A percentile compares a stretch with the other conserved stretches of the same genome.
Evolutionary conservation across 2,329 filamentous ascomycete species (phyloP).

Genomic region (Nigrospora sphaerica): DNA sequence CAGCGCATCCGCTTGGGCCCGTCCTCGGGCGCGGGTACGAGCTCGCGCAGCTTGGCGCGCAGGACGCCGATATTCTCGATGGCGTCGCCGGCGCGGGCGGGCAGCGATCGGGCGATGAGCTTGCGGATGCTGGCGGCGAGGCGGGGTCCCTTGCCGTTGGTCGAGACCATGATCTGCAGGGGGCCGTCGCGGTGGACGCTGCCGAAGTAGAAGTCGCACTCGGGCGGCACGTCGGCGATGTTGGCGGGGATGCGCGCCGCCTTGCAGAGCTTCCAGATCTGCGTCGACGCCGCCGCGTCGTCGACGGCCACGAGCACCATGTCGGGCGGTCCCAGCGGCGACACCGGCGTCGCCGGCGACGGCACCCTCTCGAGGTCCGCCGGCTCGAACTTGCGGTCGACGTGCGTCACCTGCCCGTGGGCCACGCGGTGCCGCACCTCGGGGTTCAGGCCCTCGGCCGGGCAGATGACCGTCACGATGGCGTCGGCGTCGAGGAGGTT

Average conservation of each 20-base stretch:
- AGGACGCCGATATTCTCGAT: conserved; percentile 79
- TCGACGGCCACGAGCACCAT: conserved; percentile 95
- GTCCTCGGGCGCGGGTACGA: conserved; percentile 66
- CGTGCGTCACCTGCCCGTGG: conserved; percentile 67
- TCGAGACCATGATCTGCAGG: conserved; percentile 97
- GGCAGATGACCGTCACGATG: conserved; percentile 78
- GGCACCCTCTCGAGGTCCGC: conserved; percentile 68
- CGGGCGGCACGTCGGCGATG: conserved; percentile 91
- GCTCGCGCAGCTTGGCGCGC: conserved; percentile 67
- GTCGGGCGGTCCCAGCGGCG: conserved; percentile 32
- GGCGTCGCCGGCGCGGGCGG: conserved; percentile 73
- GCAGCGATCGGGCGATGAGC: conserved; percentile 71
- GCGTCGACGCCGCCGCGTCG: conserved; percentile 81
- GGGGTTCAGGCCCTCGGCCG: conserved; percentile 70
- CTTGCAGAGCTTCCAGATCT: conserved; percentile 92
- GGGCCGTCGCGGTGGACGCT: conserved; percentile 92
- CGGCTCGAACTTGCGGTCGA: conserved; percentile 79
- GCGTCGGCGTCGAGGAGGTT: conserved; percentile 90
- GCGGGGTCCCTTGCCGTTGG: conserved; percentile 91
- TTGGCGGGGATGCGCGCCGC: conserved; percentile 79
- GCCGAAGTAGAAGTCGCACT: conserved; percentile 99
- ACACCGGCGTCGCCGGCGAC: background rate
- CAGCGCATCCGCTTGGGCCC: conserved; percentile 87
- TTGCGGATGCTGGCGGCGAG: conserved; percentile 80
- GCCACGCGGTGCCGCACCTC: conserved; percentile 81